A percentile compares a stretch with the other conserved stretches of the same genome.
Conservation (phyloP, 2,329 filamentous ascomycete species). For the Emergomyces orientalis region DNA sequence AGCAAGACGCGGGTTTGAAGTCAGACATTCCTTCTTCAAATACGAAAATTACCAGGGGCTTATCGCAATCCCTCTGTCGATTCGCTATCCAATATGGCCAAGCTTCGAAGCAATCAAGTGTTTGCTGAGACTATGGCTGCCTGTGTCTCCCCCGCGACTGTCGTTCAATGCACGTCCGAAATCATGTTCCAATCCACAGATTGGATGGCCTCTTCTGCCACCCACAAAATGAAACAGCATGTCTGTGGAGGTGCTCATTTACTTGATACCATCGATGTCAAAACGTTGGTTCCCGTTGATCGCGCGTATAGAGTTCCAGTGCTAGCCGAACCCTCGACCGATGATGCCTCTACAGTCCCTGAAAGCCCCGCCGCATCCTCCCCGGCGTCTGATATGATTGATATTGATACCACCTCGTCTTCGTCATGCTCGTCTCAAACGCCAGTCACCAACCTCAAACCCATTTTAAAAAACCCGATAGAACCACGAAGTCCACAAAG, state of each 20-base stretch:
- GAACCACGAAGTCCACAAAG: background rate
- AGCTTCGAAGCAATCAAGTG: background rate
- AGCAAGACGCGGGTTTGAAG: background rate
- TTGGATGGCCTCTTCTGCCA: background rate
- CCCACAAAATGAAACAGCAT: background rate
- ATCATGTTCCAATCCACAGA: background rate
- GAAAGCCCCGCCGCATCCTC: constrained; percentile 1
- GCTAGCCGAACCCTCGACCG: background rate
- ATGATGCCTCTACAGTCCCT: background rate
- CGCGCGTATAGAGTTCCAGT: background rate
- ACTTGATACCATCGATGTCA: background rate
- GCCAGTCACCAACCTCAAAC: constrained; percentile 1
- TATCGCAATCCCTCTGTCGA: background rate
- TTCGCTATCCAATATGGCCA: background rate
- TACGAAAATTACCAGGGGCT: background rate
- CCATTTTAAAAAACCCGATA: constrained; percentile 4
- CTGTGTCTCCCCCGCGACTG: background rate
- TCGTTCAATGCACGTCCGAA: background rate
- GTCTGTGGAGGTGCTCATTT: background rate
- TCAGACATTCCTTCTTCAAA: background rate
- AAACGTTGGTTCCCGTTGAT: background rate
- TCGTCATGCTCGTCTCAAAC: constrained; percentile 1
- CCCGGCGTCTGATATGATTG: background rate
- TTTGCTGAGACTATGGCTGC: background rate
- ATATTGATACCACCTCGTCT: background rate